Evolutionary conservation across 495 filamentous ascomycete species (phyloP).

Genomic region (Cladorrhinum samala): DNA sequence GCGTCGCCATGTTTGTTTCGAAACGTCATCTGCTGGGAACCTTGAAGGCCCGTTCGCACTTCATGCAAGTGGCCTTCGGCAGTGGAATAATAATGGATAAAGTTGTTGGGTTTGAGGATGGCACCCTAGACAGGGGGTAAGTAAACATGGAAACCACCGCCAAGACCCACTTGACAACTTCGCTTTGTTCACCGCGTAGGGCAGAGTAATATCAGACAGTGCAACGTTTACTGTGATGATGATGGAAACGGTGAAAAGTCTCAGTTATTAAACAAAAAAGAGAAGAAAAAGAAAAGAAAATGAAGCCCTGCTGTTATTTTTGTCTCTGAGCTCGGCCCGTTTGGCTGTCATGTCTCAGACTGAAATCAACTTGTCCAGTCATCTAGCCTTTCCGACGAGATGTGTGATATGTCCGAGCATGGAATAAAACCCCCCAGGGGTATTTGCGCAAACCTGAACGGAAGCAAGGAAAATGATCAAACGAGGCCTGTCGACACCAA

Average conservation of each 20-base stretch:
- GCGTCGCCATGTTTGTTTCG: neutral
- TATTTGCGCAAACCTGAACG: neutral
- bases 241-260: neutral
- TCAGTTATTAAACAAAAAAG: neutral
- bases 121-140: neutral
- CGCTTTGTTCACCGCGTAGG: neutral
- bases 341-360: neutral
- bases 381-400: slow-evolving; percentile 1
- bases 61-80: neutral
- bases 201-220: neutral
- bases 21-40: neutral
- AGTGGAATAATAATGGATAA: neutral
- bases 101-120: neutral
- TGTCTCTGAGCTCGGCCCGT: neutral
- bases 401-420: neutral
- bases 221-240: neutral
- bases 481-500: neutral
- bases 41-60: neutral
- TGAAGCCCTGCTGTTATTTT: neutral
- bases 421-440: too few relatives aligned
- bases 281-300: slow-evolving; percentile 5
- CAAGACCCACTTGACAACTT: neutral
- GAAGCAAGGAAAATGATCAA: neutral
- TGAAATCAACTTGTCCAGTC: neutral
- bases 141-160: neutral